Evolutionary conservation across 108 stramenopile species (phyloP).

Genomic region (Pseudonitzschia multiseries): DNA sequence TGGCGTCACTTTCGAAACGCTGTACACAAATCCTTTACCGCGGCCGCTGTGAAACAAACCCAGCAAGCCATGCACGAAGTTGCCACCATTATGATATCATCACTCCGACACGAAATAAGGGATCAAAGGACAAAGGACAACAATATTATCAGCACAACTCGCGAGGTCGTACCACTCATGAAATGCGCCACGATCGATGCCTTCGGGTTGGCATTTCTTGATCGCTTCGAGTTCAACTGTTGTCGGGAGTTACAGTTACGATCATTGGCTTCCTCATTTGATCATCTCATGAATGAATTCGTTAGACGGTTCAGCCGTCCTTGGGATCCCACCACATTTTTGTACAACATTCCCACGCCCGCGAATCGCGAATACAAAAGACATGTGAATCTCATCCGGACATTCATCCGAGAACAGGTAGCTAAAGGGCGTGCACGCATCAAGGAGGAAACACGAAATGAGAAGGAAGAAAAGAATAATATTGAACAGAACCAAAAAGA

Average conservation of each 20-base stretch:
- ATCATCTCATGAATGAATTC: constrained; percentile 12
- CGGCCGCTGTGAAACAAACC: background rate
- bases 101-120: background rate
- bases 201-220: constrained; percentile 30
- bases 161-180: constrained; percentile 24
- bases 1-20: constrained; percentile 31
- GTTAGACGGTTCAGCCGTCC: constrained; percentile 8
- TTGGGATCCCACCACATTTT: constrained; percentile 16
- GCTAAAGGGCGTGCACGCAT: background rate
- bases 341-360: constrained; percentile 23
- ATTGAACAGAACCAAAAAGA: background rate
- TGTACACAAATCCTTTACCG: constrained; percentile 26
- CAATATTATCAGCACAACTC: background rate
- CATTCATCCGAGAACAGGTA: constrained; percentile 9
- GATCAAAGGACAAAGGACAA: background rate
- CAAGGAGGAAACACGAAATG: background rate
- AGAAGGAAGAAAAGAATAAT: background rate
- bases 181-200: constrained; percentile 28
- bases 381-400: background rate
- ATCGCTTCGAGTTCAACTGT: constrained; percentile 20
- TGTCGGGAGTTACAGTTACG: constrained; percentile 16
- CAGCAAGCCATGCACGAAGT: constrained; percentile 3
- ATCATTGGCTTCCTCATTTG: constrained; percentile 16
- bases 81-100: background rate
- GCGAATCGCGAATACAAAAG: constrained; percentile 11